Conservation (phyloP, 2,329 filamentous ascomycete genomes). For the Cadophora malorum region DNA sequence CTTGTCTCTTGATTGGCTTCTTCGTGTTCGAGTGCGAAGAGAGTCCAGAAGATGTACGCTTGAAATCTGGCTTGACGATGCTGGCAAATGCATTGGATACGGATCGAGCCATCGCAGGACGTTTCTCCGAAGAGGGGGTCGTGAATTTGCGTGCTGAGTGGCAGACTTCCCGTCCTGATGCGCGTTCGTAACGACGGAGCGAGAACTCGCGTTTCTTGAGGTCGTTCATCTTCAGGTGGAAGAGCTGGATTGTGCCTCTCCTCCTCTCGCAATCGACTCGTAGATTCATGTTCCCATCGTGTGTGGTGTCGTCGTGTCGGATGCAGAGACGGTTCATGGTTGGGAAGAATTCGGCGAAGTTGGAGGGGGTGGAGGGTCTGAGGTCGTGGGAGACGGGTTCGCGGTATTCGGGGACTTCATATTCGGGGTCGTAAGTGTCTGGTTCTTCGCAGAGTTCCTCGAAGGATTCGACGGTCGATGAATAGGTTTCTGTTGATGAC, state of each 20-base stretch:
- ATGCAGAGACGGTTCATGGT: conserved; percentile 82
- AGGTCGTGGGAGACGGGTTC: conserved; percentile 70
- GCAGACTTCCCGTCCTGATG: conserved; percentile 92
- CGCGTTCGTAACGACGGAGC: conserved; percentile 86
- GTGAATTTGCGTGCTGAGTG: conserved; percentile 76
- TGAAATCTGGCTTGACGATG: conserved; percentile 56
- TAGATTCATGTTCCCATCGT: conserved; percentile 96
- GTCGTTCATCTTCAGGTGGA: conserved; percentile 95
- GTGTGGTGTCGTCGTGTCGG: conserved; percentile 86
- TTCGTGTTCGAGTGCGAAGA: conserved; percentile 32
- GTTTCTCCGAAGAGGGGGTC: conserved; percentile 55
- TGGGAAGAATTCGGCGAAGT: conserved; percentile 87
- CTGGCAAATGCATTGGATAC: conserved; percentile 59
- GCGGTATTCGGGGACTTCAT: conserved; percentile 50
- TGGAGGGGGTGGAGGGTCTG: conserved; percentile 77
- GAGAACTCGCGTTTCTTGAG: conserved; percentile 87
- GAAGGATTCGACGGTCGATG: conserved; percentile 71
- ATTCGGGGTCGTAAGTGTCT: conserved; percentile 47
- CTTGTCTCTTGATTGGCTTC: conserved; percentile 42
- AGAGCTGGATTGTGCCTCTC: conserved; percentile 76
- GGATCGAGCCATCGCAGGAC: conserved; percentile 55
- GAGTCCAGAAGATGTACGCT: conserved; percentile 41
- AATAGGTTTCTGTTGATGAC: conserved; percentile 71
- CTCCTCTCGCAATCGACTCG: conserved; percentile 77
- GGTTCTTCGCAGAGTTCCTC: conserved; percentile 59